Base-by-base conservation (phyloP, 768 basidiomycete genomes). In the Cystobasidium ongulense region DNA sequence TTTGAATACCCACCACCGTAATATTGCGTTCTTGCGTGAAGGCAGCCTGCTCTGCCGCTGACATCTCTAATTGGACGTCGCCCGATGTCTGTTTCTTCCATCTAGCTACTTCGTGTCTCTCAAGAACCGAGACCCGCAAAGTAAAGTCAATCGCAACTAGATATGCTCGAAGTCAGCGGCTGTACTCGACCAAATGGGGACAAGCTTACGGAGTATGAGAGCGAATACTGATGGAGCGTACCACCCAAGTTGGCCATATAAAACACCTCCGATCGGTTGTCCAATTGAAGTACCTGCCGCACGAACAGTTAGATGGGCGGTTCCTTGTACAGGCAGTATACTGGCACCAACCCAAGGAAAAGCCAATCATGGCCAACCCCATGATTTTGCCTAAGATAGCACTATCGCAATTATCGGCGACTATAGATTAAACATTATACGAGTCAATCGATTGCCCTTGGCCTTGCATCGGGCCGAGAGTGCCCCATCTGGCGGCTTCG, bases 171-270 rank as follows among this genome's bases (percentile, higher is more conserved):
- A 15, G 4, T 59, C 25, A 59, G 33, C 27, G 13, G 2, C 29
- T 29, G 33, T 59, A 29, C 11, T 5, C 57, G 36, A 43, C 8
- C 21, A 8, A 29, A 18, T 36, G 8, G 41, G 29, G 33, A 17
- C 15, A 7, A 67, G 8, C 65, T 46, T 36, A 67, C 65, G 59
- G 68, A 71, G 68, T 31, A 71, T 59, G 8, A 71, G 31, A 1
- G 68, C 68, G 38, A 71, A 71, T 10, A 71, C 53, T n/a, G 68
- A 54, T 35, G 68, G 68, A 33, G 68, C 68, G 23, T 71, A 54
- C 68, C 68, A 71, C 27, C 68, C 68, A n/a, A 71, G 54, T 27
- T 71, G 52, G 8, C 68, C 68, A 29, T 71, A 71, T 27, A 71
- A 35, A 35, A 71, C 68, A 57, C 68, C 68, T 10, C 68, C 68